These are phyloP conservation scores for Fulvia fulva DNA, from an alignment of 2,329 filamentous ascomycete genomes.

Conservation along the genomic window DNA sequence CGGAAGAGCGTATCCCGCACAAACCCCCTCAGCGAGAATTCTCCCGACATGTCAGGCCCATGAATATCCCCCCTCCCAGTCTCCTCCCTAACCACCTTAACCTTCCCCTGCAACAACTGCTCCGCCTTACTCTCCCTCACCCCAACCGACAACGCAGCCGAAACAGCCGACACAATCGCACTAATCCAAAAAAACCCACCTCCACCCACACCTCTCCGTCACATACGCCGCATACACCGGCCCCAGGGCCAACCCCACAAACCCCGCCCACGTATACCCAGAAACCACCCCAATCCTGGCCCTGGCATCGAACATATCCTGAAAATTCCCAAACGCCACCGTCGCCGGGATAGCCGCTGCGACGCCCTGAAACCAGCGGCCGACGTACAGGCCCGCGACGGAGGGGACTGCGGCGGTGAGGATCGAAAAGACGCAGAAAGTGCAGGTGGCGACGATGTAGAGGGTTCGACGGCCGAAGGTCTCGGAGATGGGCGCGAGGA, in stretches of 20 bases:
- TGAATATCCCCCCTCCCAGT: conserved; percentile 19
- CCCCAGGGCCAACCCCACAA: conserved; percentile 41
- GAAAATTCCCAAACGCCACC: conserved; percentile 46
- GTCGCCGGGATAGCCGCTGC: conserved; percentile 46
- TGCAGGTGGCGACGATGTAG: conserved; percentile 30
- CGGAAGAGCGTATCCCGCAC: conserved; percentile 38
- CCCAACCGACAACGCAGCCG: conserved; percentile 34
- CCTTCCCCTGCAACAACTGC: conserved; percentile 37
- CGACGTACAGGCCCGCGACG: conserved; percentile 36
- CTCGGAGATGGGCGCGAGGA: conserved; percentile 38
- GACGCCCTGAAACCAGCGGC: conserved; percentile 43
- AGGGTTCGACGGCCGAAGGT: conserved; percentile 35
- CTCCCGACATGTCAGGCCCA: neutral
- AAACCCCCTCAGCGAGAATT: conserved; percentile 30
- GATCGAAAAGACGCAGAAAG: conserved; percentile 35
- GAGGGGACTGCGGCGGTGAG: conserved; percentile 28
- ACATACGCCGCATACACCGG: conserved; percentile 45
- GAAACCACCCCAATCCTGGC: conserved; percentile 33
- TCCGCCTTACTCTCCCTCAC: conserved; percentile 44
- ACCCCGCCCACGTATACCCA: conserved; percentile 45
- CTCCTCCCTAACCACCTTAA: conserved; percentile 28
- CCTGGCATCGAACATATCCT: conserved; percentile 46
- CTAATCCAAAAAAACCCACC: conserved; percentile 41
- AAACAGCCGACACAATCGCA: conserved; percentile 36
- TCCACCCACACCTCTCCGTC: conserved; percentile 39